These are phyloP conservation scores for Cenchrus fungigraminus DNA, from an alignment of 176 grass and related monocot genomes.

Conservation along the genomic window DNA sequence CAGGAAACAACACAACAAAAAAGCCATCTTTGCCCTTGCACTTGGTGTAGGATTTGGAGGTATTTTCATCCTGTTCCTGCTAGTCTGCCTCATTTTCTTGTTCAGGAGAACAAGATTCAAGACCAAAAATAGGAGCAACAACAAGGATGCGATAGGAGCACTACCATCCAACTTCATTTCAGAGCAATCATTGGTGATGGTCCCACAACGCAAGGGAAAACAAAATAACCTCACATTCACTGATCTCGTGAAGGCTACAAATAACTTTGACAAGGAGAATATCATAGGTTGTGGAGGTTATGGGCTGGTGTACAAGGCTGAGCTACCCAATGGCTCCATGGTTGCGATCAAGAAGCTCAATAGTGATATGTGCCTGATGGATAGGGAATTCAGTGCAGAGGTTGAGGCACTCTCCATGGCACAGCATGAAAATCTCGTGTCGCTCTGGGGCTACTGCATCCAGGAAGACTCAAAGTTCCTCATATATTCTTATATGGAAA, in stretches of 20 bases:
- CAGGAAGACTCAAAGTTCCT: constrained; percentile 56
- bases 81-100: constrained; percentile 28
- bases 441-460: constrained; percentile 73
- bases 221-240: background rate
- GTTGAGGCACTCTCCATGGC: constrained; percentile 61
- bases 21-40: constrained; percentile 23
- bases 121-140: constrained; percentile 3
- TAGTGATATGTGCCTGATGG: constrained; percentile 57
- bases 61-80: constrained; percentile 32
- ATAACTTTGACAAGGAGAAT: background rate
- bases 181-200: constrained; percentile 29
- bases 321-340: background rate
- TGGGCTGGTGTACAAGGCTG: background rate
- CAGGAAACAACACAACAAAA: constrained; percentile 17
- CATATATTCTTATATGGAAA: constrained; percentile 85
- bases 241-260: background rate
- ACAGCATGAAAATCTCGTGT: constrained; percentile 65
- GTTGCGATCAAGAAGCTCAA: background rate
- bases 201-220: background rate
- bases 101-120: background rate
- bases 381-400: constrained; percentile 71
- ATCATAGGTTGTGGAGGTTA: background rate
- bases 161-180: constrained; percentile 18
- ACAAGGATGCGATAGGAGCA: background rate
- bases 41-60: constrained; percentile 52